phyloP scores from a whole-genome alignment of 495 filamentous ascomycete species.

The Penicillium paxilli region DNA sequence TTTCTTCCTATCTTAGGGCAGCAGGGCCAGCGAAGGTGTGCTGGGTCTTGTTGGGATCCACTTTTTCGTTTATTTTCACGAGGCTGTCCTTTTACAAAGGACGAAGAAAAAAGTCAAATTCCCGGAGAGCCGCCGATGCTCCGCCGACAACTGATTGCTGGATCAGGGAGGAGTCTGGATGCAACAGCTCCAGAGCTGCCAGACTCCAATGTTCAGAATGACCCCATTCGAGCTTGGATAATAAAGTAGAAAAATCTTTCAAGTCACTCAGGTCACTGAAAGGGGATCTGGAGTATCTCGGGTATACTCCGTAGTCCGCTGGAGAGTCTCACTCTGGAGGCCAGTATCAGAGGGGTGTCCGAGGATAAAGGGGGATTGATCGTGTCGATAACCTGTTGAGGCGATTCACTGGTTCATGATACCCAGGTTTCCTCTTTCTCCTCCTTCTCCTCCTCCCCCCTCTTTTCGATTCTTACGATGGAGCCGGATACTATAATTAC shows the following conservation, averaged over 20 bases:
- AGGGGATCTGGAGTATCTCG: too few species aligned
- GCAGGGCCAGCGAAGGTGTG: neutral
- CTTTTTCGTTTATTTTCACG: constrained; percentile 10
- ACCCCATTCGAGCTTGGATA: too few species aligned
- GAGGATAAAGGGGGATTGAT: neutral
- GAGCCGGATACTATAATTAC: neutral
- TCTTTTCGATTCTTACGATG: constrained; percentile 1
- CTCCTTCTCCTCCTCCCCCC: neutral
- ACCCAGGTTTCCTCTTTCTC: constrained; percentile 15
- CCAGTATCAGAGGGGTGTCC: neutral
- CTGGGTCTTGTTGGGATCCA: neutral
- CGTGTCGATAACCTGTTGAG: neutral
- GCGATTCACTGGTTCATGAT: neutral
- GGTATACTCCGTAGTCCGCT: too few species aligned
- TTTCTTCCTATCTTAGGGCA: constrained; percentile 17
- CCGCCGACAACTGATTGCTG: constrained; percentile 7
- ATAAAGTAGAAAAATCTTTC: too few species aligned
- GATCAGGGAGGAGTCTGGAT: neutral
- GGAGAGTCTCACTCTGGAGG: too few species aligned
- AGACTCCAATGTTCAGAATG: too few species aligned
- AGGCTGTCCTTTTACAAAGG: neutral
- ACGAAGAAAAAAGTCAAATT: neutral
- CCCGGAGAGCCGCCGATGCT: constrained; percentile 32
- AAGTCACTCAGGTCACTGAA: too few species aligned
- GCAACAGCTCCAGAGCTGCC: too few species aligned